Base-by-base conservation (phyloP, 768 basidiomycete genomes). In the Leccinum olivaceopallidum region DNA sequence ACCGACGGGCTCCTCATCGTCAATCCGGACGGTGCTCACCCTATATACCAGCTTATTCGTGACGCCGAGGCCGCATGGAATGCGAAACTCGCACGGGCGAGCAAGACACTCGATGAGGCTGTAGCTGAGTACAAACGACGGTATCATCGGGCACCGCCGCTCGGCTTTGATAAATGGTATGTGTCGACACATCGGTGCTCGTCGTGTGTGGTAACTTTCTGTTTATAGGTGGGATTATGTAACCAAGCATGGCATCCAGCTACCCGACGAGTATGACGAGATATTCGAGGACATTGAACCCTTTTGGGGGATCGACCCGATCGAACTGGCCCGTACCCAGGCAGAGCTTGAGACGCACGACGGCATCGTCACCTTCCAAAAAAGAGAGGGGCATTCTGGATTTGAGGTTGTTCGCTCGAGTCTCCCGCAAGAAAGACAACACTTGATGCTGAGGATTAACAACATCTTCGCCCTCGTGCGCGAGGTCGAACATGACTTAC, bases 251-350 rank as follows among this genome's bases (percentile, higher is more conserved):
- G 61, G 73, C 30, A 73, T 81, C 2, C 76, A 73, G 47, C 70
- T 81, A 1, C 77, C 75, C 18, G 81, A 81, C 60, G 80, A 81
- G 59, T 81, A 82, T 51, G 79, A 81, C 65, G 78, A 79, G 60
- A 80, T 81, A 53, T 64, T 71, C 57, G 62, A 67, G 5, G 73
- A 79, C 55, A 61, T 80, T 10, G 71, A 74, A 24, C 74, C 75
- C 0, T 78, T 71, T 64, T 77, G 71, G 70, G 79, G 74, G 1
- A 64, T 80, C 52, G 63, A 70, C 42, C 77, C 77, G 0, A n/a
- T 50, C 1, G 67, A 68, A 1, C 51, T 78, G 14, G 69, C 64
- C 0, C 52, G 24, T 10, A 56, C 62, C 0, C 73, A 68, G 36
- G 24, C 53, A 16, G 64, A 60, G 34, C 62, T 69, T 14, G 75